phyloP scores from a whole-genome alignment of 1,139 yeast species.

The Lipomyces yarrowii region DNA sequence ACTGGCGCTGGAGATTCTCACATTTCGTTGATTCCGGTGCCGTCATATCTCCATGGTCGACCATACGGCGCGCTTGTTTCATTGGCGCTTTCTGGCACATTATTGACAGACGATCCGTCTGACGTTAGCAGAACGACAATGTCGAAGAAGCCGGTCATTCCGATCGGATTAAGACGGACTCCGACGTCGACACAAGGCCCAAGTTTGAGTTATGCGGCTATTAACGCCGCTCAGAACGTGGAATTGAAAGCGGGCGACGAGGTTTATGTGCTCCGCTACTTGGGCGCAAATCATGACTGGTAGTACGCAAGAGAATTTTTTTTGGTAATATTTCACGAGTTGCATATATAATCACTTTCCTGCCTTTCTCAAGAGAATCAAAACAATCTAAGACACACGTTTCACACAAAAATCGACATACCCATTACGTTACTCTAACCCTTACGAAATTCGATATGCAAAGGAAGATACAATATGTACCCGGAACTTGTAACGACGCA shows the following conservation, averaged over 20 bases:
- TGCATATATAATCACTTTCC: background rate
- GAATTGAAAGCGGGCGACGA: background rate
- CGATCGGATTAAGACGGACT: conserved; percentile 18
- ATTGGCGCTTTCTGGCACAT: conserved; percentile 5
- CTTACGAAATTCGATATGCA: background rate
- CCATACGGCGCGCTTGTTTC: conserved; percentile 15
- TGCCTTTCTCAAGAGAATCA: background rate
- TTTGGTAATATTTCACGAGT: no score
- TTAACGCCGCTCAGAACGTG: background rate
- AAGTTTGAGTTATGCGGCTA: background rate
- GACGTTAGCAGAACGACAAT: background rate
- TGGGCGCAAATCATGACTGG: background rate
- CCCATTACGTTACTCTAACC: background rate
- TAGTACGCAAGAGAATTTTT: background rate
- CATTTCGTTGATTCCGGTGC: conserved; percentile 9
- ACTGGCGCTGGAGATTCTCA: conserved; percentile 5
- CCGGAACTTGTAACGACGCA: background rate
- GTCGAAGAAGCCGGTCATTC: conserved; percentile 12
- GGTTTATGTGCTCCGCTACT: background rate
- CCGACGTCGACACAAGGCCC: background rate
- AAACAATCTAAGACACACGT: background rate
- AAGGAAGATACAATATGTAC: background rate
- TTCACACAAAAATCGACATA: background rate
- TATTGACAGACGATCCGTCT: background rate
- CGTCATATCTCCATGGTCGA: conserved; percentile 7